Conservation (phyloP, 2,329 filamentous ascomycete genomes). For the Pleoardoris graminearum region DNA sequence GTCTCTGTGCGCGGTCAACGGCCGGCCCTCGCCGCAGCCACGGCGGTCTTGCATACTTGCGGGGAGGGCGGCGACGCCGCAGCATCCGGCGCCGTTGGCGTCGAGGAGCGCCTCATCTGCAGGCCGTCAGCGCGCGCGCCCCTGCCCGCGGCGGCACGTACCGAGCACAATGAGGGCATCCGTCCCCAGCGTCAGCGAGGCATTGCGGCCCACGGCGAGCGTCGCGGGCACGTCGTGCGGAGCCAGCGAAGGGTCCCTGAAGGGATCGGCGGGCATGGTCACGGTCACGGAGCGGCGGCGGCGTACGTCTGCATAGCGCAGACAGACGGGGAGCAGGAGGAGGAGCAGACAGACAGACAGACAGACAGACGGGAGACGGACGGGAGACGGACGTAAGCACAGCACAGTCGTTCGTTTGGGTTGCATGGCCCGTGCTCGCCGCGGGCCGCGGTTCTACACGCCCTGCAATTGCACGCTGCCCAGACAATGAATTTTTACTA, state of each 20-base stretch:
- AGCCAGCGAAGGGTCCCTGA: slow-evolving; percentile 33
- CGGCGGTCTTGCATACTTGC: too few species aligned
- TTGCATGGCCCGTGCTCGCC: too few species aligned
- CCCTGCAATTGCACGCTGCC: too few species aligned
- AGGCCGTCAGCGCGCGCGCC: slow-evolving; percentile 9
- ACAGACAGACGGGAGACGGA: too few species aligned
- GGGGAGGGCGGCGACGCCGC: slow-evolving; percentile 56
- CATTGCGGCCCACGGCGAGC: slow-evolving; percentile 60
- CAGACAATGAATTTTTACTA: too few species aligned
- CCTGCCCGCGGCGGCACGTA: slow-evolving; percentile 36
- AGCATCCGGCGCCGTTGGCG: slow-evolving; percentile 57
- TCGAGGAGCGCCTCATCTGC: slow-evolving; percentile 59
- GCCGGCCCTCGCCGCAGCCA: too few species aligned
- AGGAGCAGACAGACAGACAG: not conserved
- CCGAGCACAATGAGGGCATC: slow-evolving; percentile 64
- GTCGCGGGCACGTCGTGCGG: slow-evolving; percentile 41
- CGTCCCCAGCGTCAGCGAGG: slow-evolving; percentile 62
- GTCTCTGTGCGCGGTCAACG: too few species aligned
- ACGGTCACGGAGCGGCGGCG: slow-evolving; percentile 8
- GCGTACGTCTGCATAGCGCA: not conserved
- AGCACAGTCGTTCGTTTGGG: too few species aligned
- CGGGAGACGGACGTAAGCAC: too few species aligned
- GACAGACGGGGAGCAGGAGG: not conserved
- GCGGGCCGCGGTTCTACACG: too few species aligned
- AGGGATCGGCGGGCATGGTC: slow-evolving; percentile 35